These are phyloP conservation scores for Anisodus acutangulus DNA, from an alignment of 257 asterid species.

Conservation along the genomic window DNA sequence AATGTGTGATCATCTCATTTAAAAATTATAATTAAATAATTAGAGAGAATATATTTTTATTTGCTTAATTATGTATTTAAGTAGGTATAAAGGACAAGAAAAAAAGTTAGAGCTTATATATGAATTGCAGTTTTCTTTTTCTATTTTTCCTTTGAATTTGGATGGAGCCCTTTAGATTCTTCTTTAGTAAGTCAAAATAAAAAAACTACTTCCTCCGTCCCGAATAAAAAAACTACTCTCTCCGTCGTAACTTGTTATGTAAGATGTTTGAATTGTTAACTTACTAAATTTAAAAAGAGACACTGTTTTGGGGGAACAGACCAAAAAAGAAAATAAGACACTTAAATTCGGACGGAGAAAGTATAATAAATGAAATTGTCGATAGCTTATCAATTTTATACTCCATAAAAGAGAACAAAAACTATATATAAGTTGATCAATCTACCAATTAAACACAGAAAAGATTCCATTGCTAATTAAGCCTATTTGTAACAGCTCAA, in stretches of 20 bases:
- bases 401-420: neutral
- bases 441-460: neutral
- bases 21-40: neutral
- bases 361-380: neutral
- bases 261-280: too few species aligned
- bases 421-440: neutral
- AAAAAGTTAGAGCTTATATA: neutral
- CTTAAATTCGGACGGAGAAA: too few species aligned
- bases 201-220: too few species aligned
- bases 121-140: neutral
- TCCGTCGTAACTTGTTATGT: too few species aligned
- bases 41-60: neutral
- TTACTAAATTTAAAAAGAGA: too few species aligned
- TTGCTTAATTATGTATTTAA: neutral
- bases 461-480: neutral
- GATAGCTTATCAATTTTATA: neutral
- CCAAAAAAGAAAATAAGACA: too few species aligned
- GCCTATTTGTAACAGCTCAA: neutral
- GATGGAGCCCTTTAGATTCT: neutral
- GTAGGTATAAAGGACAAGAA: neutral
- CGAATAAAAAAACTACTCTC: too few species aligned
- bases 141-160: slow-evolving; percentile 2
- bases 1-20: too few species aligned
- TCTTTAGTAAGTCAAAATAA: neutral
- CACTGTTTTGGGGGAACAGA: too few species aligned